Conservation (phyloP, 1,139 yeast genomes). For the Geotrichum candidum region DNA sequence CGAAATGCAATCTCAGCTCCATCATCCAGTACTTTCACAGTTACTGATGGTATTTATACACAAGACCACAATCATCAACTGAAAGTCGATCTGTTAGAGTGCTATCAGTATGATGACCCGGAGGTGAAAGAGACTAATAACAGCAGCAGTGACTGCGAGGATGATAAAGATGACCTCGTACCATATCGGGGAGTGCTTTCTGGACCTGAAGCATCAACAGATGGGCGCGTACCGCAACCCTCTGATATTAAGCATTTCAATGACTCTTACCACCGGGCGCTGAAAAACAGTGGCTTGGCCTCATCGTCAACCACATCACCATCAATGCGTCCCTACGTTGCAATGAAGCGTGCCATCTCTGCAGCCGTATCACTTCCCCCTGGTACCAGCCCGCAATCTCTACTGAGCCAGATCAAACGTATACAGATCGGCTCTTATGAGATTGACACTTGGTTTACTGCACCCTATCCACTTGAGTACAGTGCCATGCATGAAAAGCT, state of each 20-base stretch:
- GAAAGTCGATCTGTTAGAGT: conserved; percentile 1
- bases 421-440: conserved; percentile 67
- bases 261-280: conserved; percentile 33
- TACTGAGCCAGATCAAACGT: conserved; percentile 39
- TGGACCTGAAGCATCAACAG: conserved; percentile 56
- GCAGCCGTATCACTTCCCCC: conserved; percentile 10
- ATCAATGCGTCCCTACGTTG: conserved; percentile 17
- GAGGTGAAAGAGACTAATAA: not conserved
- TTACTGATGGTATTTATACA: not conserved
- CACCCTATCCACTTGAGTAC: conserved; percentile 90
- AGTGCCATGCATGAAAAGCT: conserved; percentile 50
- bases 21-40: not conserved
- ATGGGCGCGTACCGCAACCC: conserved; percentile 53
- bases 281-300: conserved; percentile 13
- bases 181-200: conserved; percentile 64
- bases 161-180: conserved; percentile 1
- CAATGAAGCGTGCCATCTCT: conserved; percentile 7
- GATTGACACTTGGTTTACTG: conserved; percentile 85
- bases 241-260: conserved; percentile 49
- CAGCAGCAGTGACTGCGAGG: not conserved
- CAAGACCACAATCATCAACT: not conserved
- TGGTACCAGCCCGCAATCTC: conserved; percentile 15
- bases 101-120: not conserved
- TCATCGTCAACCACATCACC: conserved; percentile 12
- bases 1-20: not conserved